These are phyloP conservation scores for Carex myosuroides DNA, from an alignment of 176 grass and related monocot genomes.

Conservation along the genomic window DNA sequence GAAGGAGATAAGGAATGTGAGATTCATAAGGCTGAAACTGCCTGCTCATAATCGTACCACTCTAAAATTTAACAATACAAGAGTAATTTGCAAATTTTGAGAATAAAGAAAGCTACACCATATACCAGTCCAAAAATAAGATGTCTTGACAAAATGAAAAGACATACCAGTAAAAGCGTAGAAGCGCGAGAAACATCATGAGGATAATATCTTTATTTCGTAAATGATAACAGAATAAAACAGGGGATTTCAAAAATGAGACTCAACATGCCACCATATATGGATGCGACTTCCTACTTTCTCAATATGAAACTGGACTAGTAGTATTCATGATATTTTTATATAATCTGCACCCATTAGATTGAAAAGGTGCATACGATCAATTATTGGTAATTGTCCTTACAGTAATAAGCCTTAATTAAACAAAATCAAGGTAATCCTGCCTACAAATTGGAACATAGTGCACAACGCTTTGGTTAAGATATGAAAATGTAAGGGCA, in stretches of 20 bases:
- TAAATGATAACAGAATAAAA: conserved; percentile 41
- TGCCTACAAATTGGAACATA: neutral
- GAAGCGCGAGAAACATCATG: conserved; percentile 75
- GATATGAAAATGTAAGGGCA: neutral
- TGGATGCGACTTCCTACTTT: conserved; percentile 36
- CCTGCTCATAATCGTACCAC: conserved; percentile 66
- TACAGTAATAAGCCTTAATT: neutral
- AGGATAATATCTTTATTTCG: conserved; percentile 85
- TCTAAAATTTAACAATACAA: conserved; percentile 42
- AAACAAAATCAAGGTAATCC: neutral
- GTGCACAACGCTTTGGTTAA: neutral
- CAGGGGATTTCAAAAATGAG: conserved; percentile 6
- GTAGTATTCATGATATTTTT: neutral
- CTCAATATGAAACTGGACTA: neutral
- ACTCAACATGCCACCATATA: conserved; percentile 18
- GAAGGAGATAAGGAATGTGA: conserved; percentile 97
- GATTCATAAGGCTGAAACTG: conserved; percentile 84
- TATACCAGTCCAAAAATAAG: conserved; percentile 16
- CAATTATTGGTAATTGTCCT: neutral
- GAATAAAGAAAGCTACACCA: neutral
- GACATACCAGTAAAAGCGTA: conserved; percentile 63
- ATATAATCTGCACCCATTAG: neutral
- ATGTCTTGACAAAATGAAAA: neutral
- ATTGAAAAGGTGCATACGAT: neutral
- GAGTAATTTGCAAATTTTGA: conserved; percentile 2